Base-by-base conservation (phyloP, 108 stramenopile genomes). In the Cyclotella atomus region DNA sequence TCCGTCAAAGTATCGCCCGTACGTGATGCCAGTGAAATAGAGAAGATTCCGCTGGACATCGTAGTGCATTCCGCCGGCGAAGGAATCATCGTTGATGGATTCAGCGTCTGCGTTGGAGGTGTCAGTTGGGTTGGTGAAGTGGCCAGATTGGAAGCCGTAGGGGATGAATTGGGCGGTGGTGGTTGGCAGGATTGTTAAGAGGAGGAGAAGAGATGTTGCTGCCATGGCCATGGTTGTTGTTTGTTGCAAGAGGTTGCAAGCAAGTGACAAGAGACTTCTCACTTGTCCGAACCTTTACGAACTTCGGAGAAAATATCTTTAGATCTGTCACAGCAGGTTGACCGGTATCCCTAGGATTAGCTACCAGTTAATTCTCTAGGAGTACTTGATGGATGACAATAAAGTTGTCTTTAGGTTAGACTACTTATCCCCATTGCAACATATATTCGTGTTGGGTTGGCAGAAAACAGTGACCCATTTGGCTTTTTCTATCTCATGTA, bases 21-120 rank as follows among this genome's bases (percentile, higher is more conserved):
- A 79, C 32, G 79, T 79, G 21, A 47, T 55, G 16, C 79, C 79
- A 0, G 79, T 73, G 53, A 79, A 72, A 59, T 73, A 79, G 33
- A 79, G 21, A 25, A 79, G 33, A 29, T 69, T 72, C 28, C 65
- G 66, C 25, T 59, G 44, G 2, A 67, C 28, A 33, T 79, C 79
- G 79, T 79, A 79, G 20, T 54, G 24, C 71, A 79, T 73, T 46
- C 70, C 47, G 19, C 66, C 66, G 21, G 79, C 71, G 68, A 71
- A 79, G 66, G 66, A 68, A 30, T 79, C 79, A 35, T 79, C 79
- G 67, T 73, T 59, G 46, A 47, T 29, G 17, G 44, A 49, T 68
- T 76, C 74, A 62, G 55, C 54, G 59, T 30, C 74, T 34, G 47
- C 32, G 46, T 24, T 28, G 32, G 20, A 38, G 59, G 59, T 14